Base-by-base conservation (phyloP, 2,329 filamentous ascomycete genomes). In the Sporothrix dimorphospora region DNA sequence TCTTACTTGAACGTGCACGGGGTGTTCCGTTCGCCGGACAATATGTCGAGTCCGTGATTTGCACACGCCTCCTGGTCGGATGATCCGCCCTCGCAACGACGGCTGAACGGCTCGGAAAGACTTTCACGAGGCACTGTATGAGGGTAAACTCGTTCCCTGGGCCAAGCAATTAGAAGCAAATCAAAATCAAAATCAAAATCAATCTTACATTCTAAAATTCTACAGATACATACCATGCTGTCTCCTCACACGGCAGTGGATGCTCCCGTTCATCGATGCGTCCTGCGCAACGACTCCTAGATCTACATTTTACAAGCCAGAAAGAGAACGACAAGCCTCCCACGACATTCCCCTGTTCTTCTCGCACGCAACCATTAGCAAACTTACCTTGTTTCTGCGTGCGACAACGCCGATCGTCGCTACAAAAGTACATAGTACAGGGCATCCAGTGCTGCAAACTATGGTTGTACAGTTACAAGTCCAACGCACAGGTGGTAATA, bases 281-380 rank as follows among this genome's bases (percentile, higher is more conserved):
- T 12, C n/a, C 38, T 24, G n/a, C 40, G 38, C 59, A 59, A 61
- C 57, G n/a, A n/a, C 34, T 24, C 21, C 24, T 38, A 65, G 59
- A 65, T 65, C 59, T 65, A 65, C 59, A 27, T 3, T 27, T 45
- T 65, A 45, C 59, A 65, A 19, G n/a, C 59, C 38, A 45, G 59
- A 65, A 45, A 16, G 21, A 42, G 57, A 16, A 65, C 19, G n/a
- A 8, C 55, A 30, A 40, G 57, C 57, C 30, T 21, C 19, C 19
- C 30, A 61, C 34, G 59, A 42, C n/a, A 42, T 6, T 27, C n/a
- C 30, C 59, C 38, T 38, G 21, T 65, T 21, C 30, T 57, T 65
- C 38, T 65, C 42, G 38, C 27, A 11, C 38, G 12, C 38, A 45
- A n/a, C 27, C 30, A 40, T n/a, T n/a, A n/a, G n/a, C 12, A 7